A percentile compares a stretch with the other conserved stretches of the same genome.
phyloP scores from a whole-genome alignment of 805 yeast species.

The Cyberlindnera subsufficiens region DNA sequence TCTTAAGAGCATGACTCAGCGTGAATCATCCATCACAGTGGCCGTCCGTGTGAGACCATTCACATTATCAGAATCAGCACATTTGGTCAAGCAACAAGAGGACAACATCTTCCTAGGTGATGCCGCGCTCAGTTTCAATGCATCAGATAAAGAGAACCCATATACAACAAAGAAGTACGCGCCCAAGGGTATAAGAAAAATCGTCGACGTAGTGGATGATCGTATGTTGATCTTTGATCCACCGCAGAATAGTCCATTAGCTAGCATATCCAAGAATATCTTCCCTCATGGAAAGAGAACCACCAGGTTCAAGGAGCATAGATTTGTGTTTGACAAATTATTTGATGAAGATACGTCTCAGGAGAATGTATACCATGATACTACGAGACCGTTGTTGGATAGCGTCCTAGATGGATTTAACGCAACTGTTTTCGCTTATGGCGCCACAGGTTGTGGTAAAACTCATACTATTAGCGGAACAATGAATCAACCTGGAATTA shows the following conservation, averaged over 20 bases:
- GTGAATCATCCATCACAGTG: constrained; percentile 61
- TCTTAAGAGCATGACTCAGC: neutral
- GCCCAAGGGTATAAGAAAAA: constrained; percentile 56
- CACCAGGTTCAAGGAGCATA: constrained; percentile 60
- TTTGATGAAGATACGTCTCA: constrained; percentile 67
- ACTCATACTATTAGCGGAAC: constrained; percentile 86
- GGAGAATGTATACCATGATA: constrained; percentile 55
- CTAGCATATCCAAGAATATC: constrained; percentile 26
- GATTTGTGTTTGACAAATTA: constrained; percentile 75
- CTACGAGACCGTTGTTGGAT: constrained; percentile 69
- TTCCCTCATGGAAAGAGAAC: constrained; percentile 32
- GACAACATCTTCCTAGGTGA: constrained; percentile 44
- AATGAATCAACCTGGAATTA: constrained; percentile 68
- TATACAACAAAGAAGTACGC: constrained; percentile 16
- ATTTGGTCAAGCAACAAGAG: constrained; percentile 35
- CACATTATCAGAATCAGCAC: constrained; percentile 49
- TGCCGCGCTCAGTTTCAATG: constrained; percentile 38
- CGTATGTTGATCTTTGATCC: constrained; percentile 86
- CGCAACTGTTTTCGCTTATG: constrained; percentile 92
- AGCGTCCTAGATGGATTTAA: constrained; percentile 80
- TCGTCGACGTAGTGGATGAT: constrained; percentile 78
- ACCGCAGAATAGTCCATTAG: constrained; percentile 56
- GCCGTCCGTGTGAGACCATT: constrained; percentile 85
- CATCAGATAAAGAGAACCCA: constrained; percentile 14
- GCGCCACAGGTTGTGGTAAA: constrained; percentile 98